Evolutionary conservation across 345 rosid species (phyloP).

Genomic region (Leavenworthia alabamica): DNA sequence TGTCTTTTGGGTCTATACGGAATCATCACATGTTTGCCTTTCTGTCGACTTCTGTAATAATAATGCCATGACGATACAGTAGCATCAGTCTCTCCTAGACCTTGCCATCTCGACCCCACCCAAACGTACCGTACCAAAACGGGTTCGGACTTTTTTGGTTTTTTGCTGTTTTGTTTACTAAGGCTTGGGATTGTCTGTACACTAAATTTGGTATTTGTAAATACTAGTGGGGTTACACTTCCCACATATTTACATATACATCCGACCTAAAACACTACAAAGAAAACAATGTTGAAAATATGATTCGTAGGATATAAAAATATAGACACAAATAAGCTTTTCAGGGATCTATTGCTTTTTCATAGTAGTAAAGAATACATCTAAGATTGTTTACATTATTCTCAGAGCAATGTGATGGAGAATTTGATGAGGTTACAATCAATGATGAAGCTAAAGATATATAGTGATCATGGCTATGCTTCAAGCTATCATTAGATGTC

Average conservation of each 20-base stretch:
- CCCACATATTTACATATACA: too few relatives aligned
- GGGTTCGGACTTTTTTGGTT: background rate
- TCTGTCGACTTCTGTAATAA: slow-evolving; percentile 23
- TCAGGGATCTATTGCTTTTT: background rate
- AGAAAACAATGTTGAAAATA: background rate
- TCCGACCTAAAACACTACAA: too few relatives aligned
- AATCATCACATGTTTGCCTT: slow-evolving; percentile 36
- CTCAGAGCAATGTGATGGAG: slow-evolving; percentile 5
- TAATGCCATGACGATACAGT: slow-evolving; percentile 25
- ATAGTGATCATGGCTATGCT: background rate
- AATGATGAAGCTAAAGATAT: background rate
- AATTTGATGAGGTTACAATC: background rate
- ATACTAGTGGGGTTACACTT: too few relatives aligned
- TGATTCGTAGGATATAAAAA: background rate
- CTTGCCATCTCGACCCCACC: slow-evolving; percentile 20
- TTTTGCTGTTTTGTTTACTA: background rate
- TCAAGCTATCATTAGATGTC: background rate
- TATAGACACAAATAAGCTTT: slow-evolving; percentile 15
- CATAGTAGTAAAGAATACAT: background rate
- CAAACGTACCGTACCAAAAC: slow-evolving; percentile 6
- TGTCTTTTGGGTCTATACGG: slow-evolving; percentile 26
- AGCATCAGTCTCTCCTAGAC: slow-evolving; percentile 5
- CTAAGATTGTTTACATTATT: background rate
- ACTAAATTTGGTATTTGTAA: background rate
- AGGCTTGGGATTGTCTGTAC: background rate